phyloP scores from a whole-genome alignment of 2,329 filamentous ascomycete genomes.

The Colletotrichum sublineola region DNA sequence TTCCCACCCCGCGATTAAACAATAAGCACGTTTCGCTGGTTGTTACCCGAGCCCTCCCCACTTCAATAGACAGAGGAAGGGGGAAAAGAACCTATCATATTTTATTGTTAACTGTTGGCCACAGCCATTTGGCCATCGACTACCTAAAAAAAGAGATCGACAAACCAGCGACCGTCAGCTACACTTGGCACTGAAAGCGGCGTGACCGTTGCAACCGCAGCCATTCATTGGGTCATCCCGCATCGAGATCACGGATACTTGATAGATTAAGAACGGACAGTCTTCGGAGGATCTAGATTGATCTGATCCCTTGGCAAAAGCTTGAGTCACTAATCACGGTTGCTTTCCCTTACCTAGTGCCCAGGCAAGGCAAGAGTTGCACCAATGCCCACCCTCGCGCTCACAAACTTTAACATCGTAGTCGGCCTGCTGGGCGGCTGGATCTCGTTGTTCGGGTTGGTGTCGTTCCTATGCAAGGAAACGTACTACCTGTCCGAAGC shows the following conservation, averaged over 20 bases:
- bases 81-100: background rate
- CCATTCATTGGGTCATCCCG: constrained; percentile 26
- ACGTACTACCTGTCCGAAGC: constrained; percentile 93
- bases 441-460: constrained; percentile 89
- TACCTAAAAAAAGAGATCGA: background rate
- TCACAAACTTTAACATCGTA: constrained; percentile 79
- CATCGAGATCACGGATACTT: constrained; percentile 17
- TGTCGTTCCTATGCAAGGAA: constrained; percentile 91
- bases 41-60: no score
- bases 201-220: background rate
- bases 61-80: background rate
- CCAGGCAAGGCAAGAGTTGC: constrained; percentile 22
- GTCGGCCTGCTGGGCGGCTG: constrained; percentile 87
- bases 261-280: constrained; percentile 8
- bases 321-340: constrained; percentile 20
- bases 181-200: background rate
- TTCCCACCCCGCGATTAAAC: constrained; percentile 58
- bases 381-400: constrained; percentile 57
- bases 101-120: background rate
- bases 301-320: constrained; percentile 38
- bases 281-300: background rate
- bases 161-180: background rate
- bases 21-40: constrained; percentile 50
- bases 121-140: background rate
- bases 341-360: background rate